Percentiles rank a stretch among this genome's conserved stretches.
phyloP scores from a whole-genome alignment of 2,329 filamentous ascomycete genomes.

The Pseudogymnoascus sp. region DNA sequence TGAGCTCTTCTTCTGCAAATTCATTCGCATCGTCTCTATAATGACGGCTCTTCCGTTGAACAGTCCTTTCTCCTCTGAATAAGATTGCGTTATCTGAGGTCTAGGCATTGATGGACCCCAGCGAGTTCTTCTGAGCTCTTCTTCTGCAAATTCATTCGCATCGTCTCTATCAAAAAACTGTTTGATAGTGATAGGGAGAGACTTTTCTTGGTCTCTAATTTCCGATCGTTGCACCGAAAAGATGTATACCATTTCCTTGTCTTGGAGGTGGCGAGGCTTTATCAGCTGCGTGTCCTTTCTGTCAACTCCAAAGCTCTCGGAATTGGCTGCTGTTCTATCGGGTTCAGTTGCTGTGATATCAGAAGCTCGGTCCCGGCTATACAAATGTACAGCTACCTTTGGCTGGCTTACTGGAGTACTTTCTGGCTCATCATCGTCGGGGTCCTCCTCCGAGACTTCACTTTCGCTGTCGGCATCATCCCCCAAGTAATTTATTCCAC shows the following conservation, averaged over 20 bases:
- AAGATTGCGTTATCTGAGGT: background rate
- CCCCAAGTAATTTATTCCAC: background rate
- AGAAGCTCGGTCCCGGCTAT: too few relatives aligned
- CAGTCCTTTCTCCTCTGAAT: background rate
- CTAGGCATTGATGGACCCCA: background rate
- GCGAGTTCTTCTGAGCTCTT: background rate
- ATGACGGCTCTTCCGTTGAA: background rate
- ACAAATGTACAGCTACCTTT: too few relatives aligned
- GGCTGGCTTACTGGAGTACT: background rate
- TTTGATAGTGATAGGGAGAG: background rate
- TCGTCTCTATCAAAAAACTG: background rate
- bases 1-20: background rate
- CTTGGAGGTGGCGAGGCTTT: background rate
- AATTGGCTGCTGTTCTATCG: background rate
- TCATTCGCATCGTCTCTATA: background rate
- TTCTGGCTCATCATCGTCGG: background rate
- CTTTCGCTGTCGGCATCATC: background rate
- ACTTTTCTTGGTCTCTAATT: background rate
- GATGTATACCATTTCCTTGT: background rate
- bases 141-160: background rate
- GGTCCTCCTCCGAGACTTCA: background rate
- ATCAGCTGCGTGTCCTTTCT: background rate
- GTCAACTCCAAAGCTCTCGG: background rate
- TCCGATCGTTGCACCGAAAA: background rate
- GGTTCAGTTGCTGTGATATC: background rate